A percentile compares a stretch with the other conserved stretches of the same genome.
Evolutionary conservation across 768 basidiomycete species (phyloP).

Genomic region (Asterophora lycoperdoides): DNA sequence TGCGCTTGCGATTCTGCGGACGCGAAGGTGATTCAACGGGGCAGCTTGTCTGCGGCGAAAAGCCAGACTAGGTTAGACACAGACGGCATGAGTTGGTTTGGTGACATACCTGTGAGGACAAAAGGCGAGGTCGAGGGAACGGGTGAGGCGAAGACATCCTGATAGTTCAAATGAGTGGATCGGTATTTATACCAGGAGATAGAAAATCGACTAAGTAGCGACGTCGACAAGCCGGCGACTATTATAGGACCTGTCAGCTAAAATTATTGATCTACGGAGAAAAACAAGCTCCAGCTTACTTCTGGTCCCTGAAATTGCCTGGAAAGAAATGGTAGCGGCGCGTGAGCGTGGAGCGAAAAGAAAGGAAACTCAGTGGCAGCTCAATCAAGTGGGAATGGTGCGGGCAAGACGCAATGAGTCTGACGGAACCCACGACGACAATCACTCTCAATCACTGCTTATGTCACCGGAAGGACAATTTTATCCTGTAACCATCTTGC

Average conservation of each 20-base stretch:
- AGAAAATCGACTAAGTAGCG: slow-evolving; percentile 8
- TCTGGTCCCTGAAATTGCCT: too few relatives aligned
- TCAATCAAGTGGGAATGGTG: too few relatives aligned
- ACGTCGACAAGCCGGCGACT: neutral
- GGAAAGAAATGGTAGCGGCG: slow-evolving; percentile 12
- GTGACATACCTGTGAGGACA: slow-evolving; percentile 10
- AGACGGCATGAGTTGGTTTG: neutral
- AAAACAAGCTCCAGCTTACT: too few relatives aligned
- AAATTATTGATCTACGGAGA: too few relatives aligned
- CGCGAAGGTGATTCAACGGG: neutral
- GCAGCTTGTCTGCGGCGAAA: neutral
- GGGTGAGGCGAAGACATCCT: neutral
- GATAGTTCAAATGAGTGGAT: neutral
- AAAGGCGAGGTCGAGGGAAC: neutral
- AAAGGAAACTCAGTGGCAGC: too few relatives aligned
- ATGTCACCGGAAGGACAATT: too few relatives aligned
- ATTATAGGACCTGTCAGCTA: neutral
- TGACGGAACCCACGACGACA: too few relatives aligned
- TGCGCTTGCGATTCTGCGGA: slow-evolving; percentile 14
- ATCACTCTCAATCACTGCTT: too few relatives aligned
- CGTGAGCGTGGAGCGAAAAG: neutral
- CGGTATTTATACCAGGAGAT: slow-evolving; percentile 5
- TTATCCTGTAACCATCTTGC: too few relatives aligned
- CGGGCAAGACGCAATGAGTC: too few relatives aligned
- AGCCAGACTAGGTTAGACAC: neutral